Base-by-base conservation (phyloP, 129 eudicot species). In the Flaveria bidentis region DNA sequence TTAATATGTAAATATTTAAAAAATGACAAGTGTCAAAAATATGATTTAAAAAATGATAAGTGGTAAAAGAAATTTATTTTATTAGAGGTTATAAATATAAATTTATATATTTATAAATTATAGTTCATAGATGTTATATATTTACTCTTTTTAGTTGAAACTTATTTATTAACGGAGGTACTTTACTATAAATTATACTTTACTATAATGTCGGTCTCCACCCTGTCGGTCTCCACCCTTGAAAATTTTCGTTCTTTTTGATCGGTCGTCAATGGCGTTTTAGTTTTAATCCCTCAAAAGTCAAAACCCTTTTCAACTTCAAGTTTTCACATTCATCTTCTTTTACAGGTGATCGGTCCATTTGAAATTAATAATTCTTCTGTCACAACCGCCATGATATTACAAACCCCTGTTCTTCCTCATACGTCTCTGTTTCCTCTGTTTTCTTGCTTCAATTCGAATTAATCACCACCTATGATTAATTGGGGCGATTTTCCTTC, bases 291-390 rank as follows among this genome's bases (percentile, higher is more conserved):
- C 49, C 2, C 49, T 45, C 49, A 45, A 45, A 45, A 45, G 49
- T 71, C 44, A 71, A 2, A 30, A 17, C 76, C 53, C 68, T 49
- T 65, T 67, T 63, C 57, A 13, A 17, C 41, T 36, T 36, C 41
- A 36, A 36, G 30, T 47, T 44, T 68, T 62, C 68, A 11, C 74
- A 55, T 55, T 23, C 61, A 3, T 78, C 74, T 15, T 50, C 39
- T 15, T 63, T 75, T 86, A 79, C 73, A 56, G 97, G 84, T 92
- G 75, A 44, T 22, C 39, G 52, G 90, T 92, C 98, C 23, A 71
- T 80, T 86, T 74, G 33, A 52, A 18, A 14, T 1, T 74, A 44
- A 72, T 36, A 36, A 36, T 10, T 22, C 23, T 25, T 58, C 20
- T 2, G 76, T 87, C 87, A 86, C 89, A 18, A 67, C 7, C 18